Evolutionary conservation across 257 asterid genomes (phyloP).

Genomic region (Forsythia viridissima): DNA sequence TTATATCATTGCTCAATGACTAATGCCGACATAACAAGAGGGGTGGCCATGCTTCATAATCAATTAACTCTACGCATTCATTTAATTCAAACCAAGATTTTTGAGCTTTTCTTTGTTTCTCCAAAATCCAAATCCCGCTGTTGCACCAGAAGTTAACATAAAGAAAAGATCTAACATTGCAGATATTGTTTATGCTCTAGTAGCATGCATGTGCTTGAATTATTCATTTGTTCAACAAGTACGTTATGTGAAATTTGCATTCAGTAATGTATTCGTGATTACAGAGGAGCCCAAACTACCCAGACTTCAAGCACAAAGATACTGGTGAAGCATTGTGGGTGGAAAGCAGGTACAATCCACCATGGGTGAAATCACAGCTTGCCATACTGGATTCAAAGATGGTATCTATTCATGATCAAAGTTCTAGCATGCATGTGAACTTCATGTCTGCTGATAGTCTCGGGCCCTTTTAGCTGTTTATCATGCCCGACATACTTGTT

Average conservation of each 20-base stretch:
- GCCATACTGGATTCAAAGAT: conserved; percentile 73
- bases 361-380: conserved; percentile 96
- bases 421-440: conserved; percentile 39
- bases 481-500: neutral
- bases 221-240: neutral
- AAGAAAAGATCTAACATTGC: neutral
- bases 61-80: neutral
- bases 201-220: neutral
- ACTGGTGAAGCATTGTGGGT: conserved; percentile 95
- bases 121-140: neutral
- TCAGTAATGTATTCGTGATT: conserved; percentile 18
- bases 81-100: neutral
- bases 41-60: neutral
- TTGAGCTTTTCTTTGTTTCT: neutral
- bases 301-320: conserved; percentile 98
- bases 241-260: neutral
- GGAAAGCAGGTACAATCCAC: conserved; percentile 78
- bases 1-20: neutral
- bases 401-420: conserved; percentile 68
- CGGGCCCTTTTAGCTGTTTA: conserved; percentile 46
- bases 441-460: conserved; percentile 61
- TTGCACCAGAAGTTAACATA: neutral
- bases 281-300: conserved; percentile 91
- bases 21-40: neutral
- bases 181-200: neutral